Evolutionary conservation across 352 stramenopile genomes (phyloP), one percentile per base, ranked within the genome.

Genomic region (Phytophthora capsici): DNA sequence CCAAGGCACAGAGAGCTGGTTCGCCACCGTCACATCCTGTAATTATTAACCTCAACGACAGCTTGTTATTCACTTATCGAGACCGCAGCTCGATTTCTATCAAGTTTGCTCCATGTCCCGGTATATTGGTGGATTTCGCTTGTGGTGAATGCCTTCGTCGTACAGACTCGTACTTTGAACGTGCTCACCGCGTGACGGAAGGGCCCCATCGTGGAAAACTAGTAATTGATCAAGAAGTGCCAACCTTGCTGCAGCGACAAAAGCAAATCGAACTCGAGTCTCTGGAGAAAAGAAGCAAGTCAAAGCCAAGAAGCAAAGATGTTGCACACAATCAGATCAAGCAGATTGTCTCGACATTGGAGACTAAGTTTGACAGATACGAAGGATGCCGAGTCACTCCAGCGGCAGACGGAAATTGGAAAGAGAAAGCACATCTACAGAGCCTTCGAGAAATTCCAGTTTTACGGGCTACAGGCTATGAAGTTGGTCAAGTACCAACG

Each of bases 331-430:
- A 77, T 32, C 41, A 75, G 20, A 80, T 94, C 53, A 92, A 89
- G 45, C 43, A 63, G 22, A 77, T 95, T 41, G 86, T 97, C 8
- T 57, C 71, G 16, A 66, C 34, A 4, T 59, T 96, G 6, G 89
- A 96, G 63, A 66, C 47, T 8, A 80, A 74, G 28, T 95, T 96
- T 41, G 86, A 96, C 28, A 58, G 51, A 16, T 96, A 96, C 75
- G 76, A 93, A 59, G 78, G 71, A 8, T 82, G 75, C 19, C 62
- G 74, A 12, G 83, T 93, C 40, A 89, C 81, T 8, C 82, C 82
- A n/a, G 80, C 73, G 7, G 71, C 78, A 14, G 82, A 90, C 20
- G 78, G 80, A 3, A 70, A 81, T 38, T 94, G 88, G 86, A 81
- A 73, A 10, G 72, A 82, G 23, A 65, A 69, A 14, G 84, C 86